These are phyloP conservation scores for Teunomyces kruisii DNA, from an alignment of 805 yeast genomes.

Conservation along the genomic window DNA sequence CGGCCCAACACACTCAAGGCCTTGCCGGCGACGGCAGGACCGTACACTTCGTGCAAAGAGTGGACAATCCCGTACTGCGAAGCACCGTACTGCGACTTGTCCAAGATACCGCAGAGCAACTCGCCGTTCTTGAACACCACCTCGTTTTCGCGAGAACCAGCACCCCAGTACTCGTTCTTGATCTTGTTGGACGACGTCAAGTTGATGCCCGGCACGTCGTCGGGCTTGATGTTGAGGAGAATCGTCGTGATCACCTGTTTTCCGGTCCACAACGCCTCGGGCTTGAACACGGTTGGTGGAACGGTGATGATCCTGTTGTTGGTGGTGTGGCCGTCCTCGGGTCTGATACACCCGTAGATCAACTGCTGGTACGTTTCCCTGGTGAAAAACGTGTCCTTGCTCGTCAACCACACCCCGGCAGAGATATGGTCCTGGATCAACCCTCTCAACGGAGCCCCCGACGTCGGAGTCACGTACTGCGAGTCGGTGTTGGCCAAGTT, in stretches of 20 bases:
- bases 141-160: conserved; percentile 76
- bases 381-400: conserved; percentile 86
- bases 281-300: conserved; percentile 88
- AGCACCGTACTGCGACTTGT: conserved; percentile 98
- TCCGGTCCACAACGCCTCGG: conserved; percentile 95
- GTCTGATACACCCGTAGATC: conserved; percentile 89
- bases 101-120: conserved; percentile 87
- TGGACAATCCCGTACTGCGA: conserved; percentile 96
- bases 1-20: conserved; percentile 91
- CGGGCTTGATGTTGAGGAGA: conserved; percentile 82
- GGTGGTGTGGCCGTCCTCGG: conserved; percentile 96
- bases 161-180: conserved; percentile 94
- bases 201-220: conserved; percentile 87
- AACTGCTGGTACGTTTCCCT: conserved; percentile 92
- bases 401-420: conserved; percentile 98
- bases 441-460: conserved; percentile 98
- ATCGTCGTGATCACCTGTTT: conserved; percentile 95
- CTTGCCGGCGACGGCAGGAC: conserved; percentile 86
- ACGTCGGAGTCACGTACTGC: conserved; percentile 96
- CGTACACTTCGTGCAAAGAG: conserved; percentile 93
- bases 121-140: conserved; percentile 88
- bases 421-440: conserved; percentile 97
- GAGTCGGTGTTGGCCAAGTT: conserved; percentile 95
- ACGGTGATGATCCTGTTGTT: conserved; percentile 66
- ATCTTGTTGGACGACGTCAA: conserved; percentile 81